phyloP scores from a whole-genome alignment of 1,284 basidiomycete species.

The Tausonia pullulans region DNA sequence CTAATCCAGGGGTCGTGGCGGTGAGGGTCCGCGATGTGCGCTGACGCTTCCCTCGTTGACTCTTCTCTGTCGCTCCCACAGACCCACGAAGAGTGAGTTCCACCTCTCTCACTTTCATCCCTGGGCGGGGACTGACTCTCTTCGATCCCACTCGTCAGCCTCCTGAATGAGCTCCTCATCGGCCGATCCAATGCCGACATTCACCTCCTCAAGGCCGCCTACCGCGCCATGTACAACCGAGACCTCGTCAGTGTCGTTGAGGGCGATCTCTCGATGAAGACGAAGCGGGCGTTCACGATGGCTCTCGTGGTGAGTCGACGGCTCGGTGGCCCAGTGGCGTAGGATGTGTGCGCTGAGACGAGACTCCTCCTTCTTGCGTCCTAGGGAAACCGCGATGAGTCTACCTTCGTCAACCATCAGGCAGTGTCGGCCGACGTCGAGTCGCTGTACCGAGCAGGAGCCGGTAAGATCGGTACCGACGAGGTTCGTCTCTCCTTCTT shows the following conservation, averaged over 20 bases:
- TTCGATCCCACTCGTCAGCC: constrained; percentile 14
- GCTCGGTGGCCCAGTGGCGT: too few species aligned
- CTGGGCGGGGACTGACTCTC: too few species aligned
- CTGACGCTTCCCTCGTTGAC: neutral
- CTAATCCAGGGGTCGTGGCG: too few species aligned
- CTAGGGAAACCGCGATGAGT: constrained; percentile 31
- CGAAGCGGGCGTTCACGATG: constrained; percentile 31
- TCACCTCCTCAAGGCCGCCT: constrained; percentile 33
- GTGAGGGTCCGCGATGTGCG: too few species aligned
- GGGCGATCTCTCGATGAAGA: constrained; percentile 37
- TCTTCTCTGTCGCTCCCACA: neutral
- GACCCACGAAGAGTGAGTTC: neutral
- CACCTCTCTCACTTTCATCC: neutral
- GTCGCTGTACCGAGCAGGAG: constrained; percentile 31
- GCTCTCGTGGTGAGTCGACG: constrained; percentile 21
- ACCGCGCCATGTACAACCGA: constrained; percentile 29
- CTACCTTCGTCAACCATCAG: constrained; percentile 30
- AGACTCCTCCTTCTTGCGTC: too few species aligned
- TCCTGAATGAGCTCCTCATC: constrained; percentile 34
- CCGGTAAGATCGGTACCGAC: constrained; percentile 35
- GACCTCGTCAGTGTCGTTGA: constrained; percentile 29
- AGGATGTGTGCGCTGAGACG: too few species aligned
- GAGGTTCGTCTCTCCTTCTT: constrained; percentile 15
- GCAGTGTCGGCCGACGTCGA: constrained; percentile 34
- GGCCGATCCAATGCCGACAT: constrained; percentile 35